These are phyloP conservation scores for Alisma plantagoaquatica DNA, from an alignment of 106 monocot genomes.

Conservation along the genomic window DNA sequence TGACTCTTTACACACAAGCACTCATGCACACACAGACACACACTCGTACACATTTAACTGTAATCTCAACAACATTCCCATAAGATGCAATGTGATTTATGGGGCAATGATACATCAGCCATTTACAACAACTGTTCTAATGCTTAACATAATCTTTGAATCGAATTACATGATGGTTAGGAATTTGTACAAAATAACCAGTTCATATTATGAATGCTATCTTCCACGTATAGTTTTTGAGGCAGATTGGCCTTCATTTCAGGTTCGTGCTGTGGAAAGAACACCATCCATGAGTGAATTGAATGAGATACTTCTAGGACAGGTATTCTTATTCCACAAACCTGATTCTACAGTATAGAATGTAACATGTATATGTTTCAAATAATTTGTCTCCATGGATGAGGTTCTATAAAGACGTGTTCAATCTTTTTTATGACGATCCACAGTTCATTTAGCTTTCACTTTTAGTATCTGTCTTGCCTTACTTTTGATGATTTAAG, in stretches of 20 bases:
- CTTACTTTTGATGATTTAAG: too few relatives aligned
- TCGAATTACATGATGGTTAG: background rate
- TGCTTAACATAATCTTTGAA: background rate
- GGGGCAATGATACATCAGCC: too few relatives aligned
- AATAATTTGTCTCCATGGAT: too few relatives aligned
- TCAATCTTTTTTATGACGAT: too few relatives aligned
- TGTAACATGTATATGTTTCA: background rate
- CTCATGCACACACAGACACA: too few relatives aligned
- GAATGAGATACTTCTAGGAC: conserved; percentile 96
- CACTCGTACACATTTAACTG: too few relatives aligned
- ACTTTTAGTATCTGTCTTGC: too few relatives aligned
- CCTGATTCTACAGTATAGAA: background rate
- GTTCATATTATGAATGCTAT: background rate
- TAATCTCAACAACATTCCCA: too few relatives aligned
- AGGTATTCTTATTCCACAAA: conserved; percentile 30
- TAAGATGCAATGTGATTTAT: too few relatives aligned
- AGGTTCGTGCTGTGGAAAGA: conserved; percentile 94
- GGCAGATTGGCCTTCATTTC: background rate
- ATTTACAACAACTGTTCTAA: background rate
- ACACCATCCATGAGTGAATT: conserved; percentile 96
- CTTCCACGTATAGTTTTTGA: background rate
- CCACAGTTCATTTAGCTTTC: too few relatives aligned
- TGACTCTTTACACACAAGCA: background rate
- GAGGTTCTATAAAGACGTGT: too few relatives aligned
- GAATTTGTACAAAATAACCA: background rate